These are phyloP conservation scores for Cairneyella variabilis DNA, from an alignment of 495 filamentous ascomycete species.

Conservation along the genomic window DNA sequence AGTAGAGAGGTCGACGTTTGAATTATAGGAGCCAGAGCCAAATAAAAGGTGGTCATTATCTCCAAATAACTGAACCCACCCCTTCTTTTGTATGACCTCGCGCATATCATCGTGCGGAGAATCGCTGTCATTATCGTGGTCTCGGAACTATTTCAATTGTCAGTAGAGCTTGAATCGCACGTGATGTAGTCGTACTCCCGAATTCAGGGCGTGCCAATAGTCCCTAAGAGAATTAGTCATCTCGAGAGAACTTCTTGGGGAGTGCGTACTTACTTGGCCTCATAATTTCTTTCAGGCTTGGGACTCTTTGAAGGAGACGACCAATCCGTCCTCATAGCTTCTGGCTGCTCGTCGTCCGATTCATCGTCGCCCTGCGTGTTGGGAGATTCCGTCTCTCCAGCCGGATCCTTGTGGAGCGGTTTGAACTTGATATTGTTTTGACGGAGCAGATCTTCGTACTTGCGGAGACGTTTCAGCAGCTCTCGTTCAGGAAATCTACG, in stretches of 20 bases:
- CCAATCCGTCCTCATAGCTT: constrained; percentile 2
- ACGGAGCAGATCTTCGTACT: constrained; percentile 49
- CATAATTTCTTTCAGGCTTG: constrained; percentile 32
- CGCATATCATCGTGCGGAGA: constrained; percentile 15
- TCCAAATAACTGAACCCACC: constrained; percentile 10
- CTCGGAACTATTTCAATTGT: constrained; percentile 11
- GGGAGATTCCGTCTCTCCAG: constrained; percentile 14
- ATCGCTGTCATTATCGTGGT: constrained; percentile 15
- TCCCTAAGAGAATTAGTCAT: constrained; percentile 32
- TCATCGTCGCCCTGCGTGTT: constrained; percentile 21
- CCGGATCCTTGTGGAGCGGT: constrained; percentile 29
- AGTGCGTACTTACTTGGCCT: constrained; percentile 40
- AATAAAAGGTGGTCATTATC: constrained; percentile 30
- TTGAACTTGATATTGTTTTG: constrained; percentile 38
- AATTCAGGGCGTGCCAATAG: constrained; percentile 46
- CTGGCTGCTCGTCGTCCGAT: constrained; percentile 25
- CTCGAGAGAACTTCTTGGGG: constrained; percentile 12
- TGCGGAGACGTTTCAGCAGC: constrained; percentile 47
- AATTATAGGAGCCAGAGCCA: constrained; percentile 1
- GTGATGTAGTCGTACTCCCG: constrained; percentile 34
- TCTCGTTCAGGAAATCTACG: constrained; percentile 48
- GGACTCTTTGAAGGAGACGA: constrained; percentile 21
- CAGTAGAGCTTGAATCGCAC: constrained; percentile 4
- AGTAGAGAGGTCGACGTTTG: constrained; percentile 23
- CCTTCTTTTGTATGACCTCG: constrained; percentile 7